Percentiles rank a stretch among this genome's conserved stretches.
Evolutionary conservation across 495 filamentous ascomycete genomes (phyloP).

Genomic region (Penicillium pulvis): DNA sequence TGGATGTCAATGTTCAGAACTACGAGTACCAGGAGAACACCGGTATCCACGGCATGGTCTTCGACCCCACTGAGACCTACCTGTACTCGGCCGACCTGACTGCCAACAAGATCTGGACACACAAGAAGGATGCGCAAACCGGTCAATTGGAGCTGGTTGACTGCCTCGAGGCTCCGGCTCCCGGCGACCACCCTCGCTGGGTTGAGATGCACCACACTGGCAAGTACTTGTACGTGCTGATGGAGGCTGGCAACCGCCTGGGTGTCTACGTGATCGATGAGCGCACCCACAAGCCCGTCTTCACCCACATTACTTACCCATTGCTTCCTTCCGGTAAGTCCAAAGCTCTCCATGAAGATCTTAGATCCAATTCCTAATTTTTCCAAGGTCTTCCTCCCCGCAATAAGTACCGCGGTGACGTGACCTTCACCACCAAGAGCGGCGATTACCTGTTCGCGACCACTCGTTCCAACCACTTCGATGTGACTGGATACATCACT

Average conservation of each 20-base stretch:
- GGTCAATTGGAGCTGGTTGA: constrained; percentile 68
- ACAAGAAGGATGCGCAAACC: constrained; percentile 65
- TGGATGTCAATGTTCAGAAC: constrained; percentile 74
- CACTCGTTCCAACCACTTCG: constrained; percentile 72
- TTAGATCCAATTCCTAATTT: not conserved
- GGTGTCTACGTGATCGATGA: constrained; percentile 80
- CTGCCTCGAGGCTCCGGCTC: constrained; percentile 66
- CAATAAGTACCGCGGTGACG: constrained; percentile 73
- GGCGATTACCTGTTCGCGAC: constrained; percentile 77
- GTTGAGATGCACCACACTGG: constrained; percentile 76
- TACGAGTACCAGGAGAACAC: constrained; percentile 73
- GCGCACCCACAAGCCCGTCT: constrained; percentile 75
- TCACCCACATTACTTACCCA: constrained; percentile 74
- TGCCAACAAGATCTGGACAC: constrained; percentile 85
- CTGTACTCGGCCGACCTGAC: constrained; percentile 84
- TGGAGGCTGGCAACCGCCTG: constrained; percentile 81
- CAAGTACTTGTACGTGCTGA: constrained; percentile 78
- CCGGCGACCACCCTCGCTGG: constrained; percentile 80
- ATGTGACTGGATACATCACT: constrained; percentile 76
- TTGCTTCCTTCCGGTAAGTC: constrained; percentile 71
- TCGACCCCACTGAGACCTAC: constrained; percentile 80
- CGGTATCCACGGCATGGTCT: constrained; percentile 87
- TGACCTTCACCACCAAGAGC: constrained; percentile 66
- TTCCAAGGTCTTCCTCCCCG: constrained; percentile 49
- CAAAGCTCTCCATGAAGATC: constrained; percentile 50